Conservation (phyloP, 805 yeast genomes). For the Schwanniomyces vanrijiae region DNA sequence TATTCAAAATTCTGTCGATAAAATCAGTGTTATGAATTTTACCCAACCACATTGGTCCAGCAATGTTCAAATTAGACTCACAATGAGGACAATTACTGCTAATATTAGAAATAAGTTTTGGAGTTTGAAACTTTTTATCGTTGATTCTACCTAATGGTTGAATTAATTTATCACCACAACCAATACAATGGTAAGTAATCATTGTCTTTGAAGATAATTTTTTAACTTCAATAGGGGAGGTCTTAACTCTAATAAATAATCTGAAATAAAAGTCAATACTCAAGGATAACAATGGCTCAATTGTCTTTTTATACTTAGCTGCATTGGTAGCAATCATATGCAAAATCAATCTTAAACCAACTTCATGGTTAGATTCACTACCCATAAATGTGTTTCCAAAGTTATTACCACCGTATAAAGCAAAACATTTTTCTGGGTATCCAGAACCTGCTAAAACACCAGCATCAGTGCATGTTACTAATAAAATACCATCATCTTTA, state of each 20-base stretch:
- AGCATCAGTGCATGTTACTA: constrained; percentile 95
- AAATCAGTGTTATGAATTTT: constrained; percentile 70
- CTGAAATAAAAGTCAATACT: constrained; percentile 94
- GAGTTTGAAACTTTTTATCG: constrained; percentile 55
- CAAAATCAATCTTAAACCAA: constrained; percentile 83
- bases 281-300: constrained; percentile 82
- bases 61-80: constrained; percentile 66
- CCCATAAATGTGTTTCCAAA: constrained; percentile 55
- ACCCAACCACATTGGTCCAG: constrained; percentile 95
- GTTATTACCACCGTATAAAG: constrained; percentile 91
- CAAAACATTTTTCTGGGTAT: constrained; percentile 95
- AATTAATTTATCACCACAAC: constrained; percentile 71
- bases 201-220: constrained; percentile 73
- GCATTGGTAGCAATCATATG: constrained; percentile 77
- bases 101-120: constrained; percentile 37
- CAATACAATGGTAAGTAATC: constrained; percentile 79
- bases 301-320: constrained; percentile 81
- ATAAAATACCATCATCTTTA: constrained; percentile 78
- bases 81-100: constrained; percentile 69
- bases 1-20: constrained; percentile 59
- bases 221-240: constrained; percentile 81
- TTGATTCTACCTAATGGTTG: constrained; percentile 71
- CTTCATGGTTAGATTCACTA: constrained; percentile 84
- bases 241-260: constrained; percentile 73
- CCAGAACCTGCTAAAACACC: constrained; percentile 95